Base-by-base conservation (phyloP, 805 yeast genomes). In the Saturnispora gosingensis region DNA sequence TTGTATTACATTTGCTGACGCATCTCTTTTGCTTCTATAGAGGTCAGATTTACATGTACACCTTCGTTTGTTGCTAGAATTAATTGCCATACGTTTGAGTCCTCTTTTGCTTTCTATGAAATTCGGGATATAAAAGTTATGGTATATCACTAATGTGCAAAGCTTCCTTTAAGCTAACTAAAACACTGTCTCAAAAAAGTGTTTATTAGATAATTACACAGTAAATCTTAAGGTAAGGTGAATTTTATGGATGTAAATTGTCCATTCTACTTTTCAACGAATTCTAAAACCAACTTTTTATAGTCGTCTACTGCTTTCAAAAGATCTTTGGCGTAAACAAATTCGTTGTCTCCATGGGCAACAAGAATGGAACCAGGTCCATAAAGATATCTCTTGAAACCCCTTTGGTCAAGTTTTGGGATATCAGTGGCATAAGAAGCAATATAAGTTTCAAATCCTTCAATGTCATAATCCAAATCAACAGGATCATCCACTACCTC, bases 291-390 rank as follows among this genome's bases (percentile, higher is more conserved):
- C 54, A 81, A 60, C 40, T 60, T 63, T 59, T 75, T 74, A 68
- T 77, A 79, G 10, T 81, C 86, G 1, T 63, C 73, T 18, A 82
- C 77, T 8, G 83, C 79, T 20, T 67, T 65, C 9, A 66, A 52
- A 51, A 82, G 65, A 56, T 79, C 82, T 4, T 59, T 59, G 39
- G 74, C 66, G 3, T 72, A 70, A 16, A 82, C 76, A 53, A 64
- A 74, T 64, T 82, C 87, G 50, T 77, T 62, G 51, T 73, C 81
- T 7, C 79, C 73, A 58, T 82, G 86, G 0, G 86, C 86, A 38
- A 77, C 80, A 34, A 67, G 70, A 46, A 82, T 81, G 2, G 81
- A 66, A 2, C 88, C 88, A 3, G 88, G 86, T 0, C 88, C 88
- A 57, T 80, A 82, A 8, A 82, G 65, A 58, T 78, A 82, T 58